Evolutionary conservation across 192 early-diverging fungal species (phyloP), one percentile per base, ranked within the genome.

Genomic region (Coemansia sp.): DNA sequence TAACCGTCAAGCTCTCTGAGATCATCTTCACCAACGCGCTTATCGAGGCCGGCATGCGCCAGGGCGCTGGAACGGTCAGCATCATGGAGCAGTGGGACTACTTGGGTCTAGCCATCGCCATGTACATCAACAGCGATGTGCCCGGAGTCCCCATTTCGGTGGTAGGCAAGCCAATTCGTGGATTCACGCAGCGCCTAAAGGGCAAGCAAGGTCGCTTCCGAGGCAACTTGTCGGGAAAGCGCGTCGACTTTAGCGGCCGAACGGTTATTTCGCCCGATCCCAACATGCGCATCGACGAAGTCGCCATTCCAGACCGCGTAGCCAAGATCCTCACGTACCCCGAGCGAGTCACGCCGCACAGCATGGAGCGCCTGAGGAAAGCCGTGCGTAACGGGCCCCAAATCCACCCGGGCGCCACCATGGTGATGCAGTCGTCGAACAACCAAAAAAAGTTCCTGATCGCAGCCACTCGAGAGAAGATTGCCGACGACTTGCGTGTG

Each of bases 191-290:
- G 84, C 87, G 98, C 35, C 77, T 99, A 59, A 99, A 99, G 86
- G 98, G 98, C 45, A 99, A 99, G 71, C 93, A 97, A 64, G 98
- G 98, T 60, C 92, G 98, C 56, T 98, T 99, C 87, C 91, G 98
- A 67, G 98, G 98, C 43, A 99, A 99, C 62, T 84, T 99, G 57
- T 96, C 94, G 1, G 98, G 98, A 62, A 99, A 99, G 87, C 95
- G 98, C 76, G 98, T 99, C 6, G 97, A 99, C 78, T 99, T 98
- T 68, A 97, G 96, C 36, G 97, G 93, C 3, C 88, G 98, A 74
- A 99, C 98, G 3, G 98, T 99, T 58, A 99, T 99, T 79, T 97
- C 96, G 6, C 97, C 97, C 7, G 98, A 99, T 71, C 98, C 98
- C 5, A 98, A 98, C 80, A 86, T 98, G 79, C 89, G 94, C 20